These are phyloP conservation scores for Epithele typhae DNA, from an alignment of 768 basidiomycete genomes.

Conservation along the genomic window DNA sequence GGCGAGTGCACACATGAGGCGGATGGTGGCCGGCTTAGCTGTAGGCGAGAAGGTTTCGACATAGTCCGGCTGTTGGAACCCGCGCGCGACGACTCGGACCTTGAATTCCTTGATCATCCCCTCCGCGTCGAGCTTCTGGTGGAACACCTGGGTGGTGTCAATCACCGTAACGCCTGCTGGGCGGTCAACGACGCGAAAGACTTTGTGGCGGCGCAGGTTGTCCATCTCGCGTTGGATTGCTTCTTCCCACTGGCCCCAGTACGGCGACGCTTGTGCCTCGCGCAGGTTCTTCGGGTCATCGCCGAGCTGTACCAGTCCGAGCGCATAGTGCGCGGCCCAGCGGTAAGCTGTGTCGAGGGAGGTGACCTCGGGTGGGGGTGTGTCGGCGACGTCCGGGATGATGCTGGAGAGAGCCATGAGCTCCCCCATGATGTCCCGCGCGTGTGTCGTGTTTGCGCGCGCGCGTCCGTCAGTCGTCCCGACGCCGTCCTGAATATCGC, in stretches of 20 bases:
- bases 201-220: background rate
- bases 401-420: background rate
- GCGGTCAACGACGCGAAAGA: conserved; percentile 4
- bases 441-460: background rate
- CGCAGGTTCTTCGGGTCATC: background rate
- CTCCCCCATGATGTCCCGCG: background rate
- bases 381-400: no score
- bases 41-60: conserved; percentile 24
- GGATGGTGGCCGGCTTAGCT: conserved; percentile 22
- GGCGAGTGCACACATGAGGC: conserved; percentile 23
- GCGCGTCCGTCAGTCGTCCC: background rate
- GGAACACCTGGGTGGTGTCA: conserved; percentile 21
- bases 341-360: no score
- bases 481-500: background rate
- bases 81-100: conserved; percentile 27
- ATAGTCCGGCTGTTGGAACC: conserved; percentile 29
- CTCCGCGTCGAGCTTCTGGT: conserved; percentile 20
- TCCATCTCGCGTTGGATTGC: conserved; percentile 14
- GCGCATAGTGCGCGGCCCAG: no score
- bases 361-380: no score
- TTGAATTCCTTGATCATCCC: conserved; percentile 16
- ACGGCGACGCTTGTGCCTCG: background rate
- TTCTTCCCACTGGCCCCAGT: background rate
- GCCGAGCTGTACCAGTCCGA: no score
- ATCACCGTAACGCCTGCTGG: conserved; percentile 11